Base-by-base conservation (phyloP, 495 filamentous ascomycete species). In the Tuber calosporum region DNA sequence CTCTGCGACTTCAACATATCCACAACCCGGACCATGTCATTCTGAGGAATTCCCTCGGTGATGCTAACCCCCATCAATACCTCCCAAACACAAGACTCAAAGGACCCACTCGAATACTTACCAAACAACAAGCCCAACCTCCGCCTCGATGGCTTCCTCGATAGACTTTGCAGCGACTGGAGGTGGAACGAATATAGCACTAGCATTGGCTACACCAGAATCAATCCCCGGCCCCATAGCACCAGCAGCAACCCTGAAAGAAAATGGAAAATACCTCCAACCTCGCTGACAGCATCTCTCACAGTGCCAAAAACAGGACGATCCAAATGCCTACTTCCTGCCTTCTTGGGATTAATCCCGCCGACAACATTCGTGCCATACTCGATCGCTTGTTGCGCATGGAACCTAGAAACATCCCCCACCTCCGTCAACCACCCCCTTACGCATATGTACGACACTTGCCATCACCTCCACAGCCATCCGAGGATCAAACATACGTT, bases 11-110 rank as follows among this genome's bases (percentile, higher is more conserved):
- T 99, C 77, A 99, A 87, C 74, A 99, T 96, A 82, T 94, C 91
- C 80, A 96, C 97, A 82, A 99, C 97, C 83, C 95, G 93, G 79
- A 99, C 93, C 95, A 99, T 99, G 85, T 99, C 95, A 92, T 81
- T 69, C 58, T 75, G 75, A 75, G 72, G 80, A 37, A 82, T 82
- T 45, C 95, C 95, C 86, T 99, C 95, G 66, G 95, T 99, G 82
- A 99, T 99, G 84, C 53, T 62, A 34, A 34, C 53, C 26, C 26
- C 53, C 13, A 34, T 62, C 53, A 62, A 34, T 62, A 19, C 53
- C 3, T 62, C 53, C 53, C 53, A 34, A 30, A 13, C 53, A 62
- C 30, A 62, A 90, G 13, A 34, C 53, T 7, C 53, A 34, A 15
- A 72, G 83, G 86, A 68, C 84, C 90, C 89, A 34, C 26, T 34